Conservation (phyloP, 1,284 basidiomycete genomes). For the Salmacisia buchloeana region DNA sequence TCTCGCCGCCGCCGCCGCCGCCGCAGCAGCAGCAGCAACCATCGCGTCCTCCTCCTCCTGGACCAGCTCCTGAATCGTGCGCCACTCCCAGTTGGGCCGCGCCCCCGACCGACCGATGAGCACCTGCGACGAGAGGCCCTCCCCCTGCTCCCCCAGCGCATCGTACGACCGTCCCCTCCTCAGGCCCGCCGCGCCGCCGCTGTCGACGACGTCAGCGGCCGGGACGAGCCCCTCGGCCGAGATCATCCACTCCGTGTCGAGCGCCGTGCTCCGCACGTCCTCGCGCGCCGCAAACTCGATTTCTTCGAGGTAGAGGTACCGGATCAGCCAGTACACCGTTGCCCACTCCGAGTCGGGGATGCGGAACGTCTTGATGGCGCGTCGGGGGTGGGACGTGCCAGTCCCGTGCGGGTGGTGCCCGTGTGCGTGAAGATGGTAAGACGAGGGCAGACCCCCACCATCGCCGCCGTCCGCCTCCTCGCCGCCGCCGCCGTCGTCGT, state of each 20-base stretch:
- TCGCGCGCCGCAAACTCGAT: constrained; percentile 45
- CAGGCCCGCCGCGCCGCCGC: constrained; percentile 15
- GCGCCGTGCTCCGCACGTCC: constrained; percentile 34
- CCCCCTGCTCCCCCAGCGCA: neutral
- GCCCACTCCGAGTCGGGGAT: constrained; percentile 77
- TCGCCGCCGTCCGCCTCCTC: too few species aligned
- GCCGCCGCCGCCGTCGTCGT: too few species aligned
- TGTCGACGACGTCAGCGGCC: too few species aligned
- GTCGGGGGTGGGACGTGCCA: neutral
- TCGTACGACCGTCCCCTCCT: constrained; percentile 5
- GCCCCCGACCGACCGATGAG: neutral
- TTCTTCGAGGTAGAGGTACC: constrained; percentile 70
- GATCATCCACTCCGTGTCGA: constrained; percentile 39
- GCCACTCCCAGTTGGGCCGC: neutral
- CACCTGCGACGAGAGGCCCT: neutral
- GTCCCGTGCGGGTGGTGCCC: too few species aligned
- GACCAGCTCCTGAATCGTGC: neutral
- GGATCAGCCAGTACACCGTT: constrained; percentile 75
- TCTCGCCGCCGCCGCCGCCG: neutral
- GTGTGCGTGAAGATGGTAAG: too few species aligned
- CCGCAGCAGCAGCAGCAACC: too few species aligned
- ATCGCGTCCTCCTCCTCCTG: neutral
- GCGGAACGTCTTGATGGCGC: constrained; percentile 58
- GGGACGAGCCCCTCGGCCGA: constrained; percentile 9
- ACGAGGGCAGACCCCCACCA: too few species aligned